These are phyloP conservation scores for Podospora comata DNA, from an alignment of 495 filamentous ascomycete genomes.

Conservation along the genomic window DNA sequence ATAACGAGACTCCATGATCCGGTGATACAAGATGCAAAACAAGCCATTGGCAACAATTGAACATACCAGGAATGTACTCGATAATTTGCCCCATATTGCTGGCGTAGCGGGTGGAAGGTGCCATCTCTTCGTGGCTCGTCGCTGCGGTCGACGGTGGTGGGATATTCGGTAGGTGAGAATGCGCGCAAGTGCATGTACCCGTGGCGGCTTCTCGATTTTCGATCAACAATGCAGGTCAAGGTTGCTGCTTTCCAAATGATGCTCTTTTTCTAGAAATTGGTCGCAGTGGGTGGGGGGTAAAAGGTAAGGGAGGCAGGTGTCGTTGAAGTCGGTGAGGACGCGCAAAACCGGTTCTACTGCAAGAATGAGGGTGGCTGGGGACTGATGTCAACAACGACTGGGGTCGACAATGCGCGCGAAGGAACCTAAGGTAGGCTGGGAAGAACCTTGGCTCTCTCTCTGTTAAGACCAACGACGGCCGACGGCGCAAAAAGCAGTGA, in stretches of 20 bases:
- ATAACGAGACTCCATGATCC: not conserved
- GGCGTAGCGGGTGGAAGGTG: conserved; percentile 41
- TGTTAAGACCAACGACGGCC: not conserved
- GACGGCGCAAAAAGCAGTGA: not conserved
- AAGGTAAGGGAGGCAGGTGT: not conserved
- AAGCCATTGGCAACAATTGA: conserved; percentile 1
- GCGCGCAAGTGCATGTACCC: not conserved
- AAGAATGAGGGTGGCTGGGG: not conserved
- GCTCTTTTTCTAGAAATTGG: not conserved
- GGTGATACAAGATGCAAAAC: not conserved
- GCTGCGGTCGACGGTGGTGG: not conserved
- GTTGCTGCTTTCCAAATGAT: not conserved
- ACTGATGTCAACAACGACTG: not conserved
- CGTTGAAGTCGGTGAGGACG: not conserved
- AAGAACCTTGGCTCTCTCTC: not conserved
- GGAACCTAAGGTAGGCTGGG: not conserved
- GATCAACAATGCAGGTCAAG: not conserved
- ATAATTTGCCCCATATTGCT: conserved; percentile 52
- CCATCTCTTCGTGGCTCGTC: conserved; percentile 34
- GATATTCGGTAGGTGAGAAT: not conserved
- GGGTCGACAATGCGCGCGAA: not conserved
- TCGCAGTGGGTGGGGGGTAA: not conserved
- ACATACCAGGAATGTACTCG: conserved; percentile 57
- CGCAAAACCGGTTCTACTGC: not conserved
- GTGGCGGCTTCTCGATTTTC: not conserved